Base-by-base conservation (phyloP, 805 yeast species). In the Yarrowia sp. region DNA sequence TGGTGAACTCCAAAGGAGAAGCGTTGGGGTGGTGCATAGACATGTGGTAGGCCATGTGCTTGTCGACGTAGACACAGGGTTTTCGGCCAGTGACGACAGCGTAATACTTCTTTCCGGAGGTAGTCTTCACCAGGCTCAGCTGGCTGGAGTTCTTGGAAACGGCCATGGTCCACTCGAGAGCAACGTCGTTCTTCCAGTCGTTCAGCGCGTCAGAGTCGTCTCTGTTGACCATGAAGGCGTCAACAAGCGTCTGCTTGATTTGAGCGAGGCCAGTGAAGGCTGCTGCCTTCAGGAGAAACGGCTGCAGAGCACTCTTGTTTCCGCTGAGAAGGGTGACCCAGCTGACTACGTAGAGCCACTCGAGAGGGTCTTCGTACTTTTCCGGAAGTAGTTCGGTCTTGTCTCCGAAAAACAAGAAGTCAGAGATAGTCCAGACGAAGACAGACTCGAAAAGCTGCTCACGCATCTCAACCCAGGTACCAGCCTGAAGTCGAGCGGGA, bases 21-120 rank as follows among this genome's bases (percentile, higher is more conserved):
- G 22, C 16, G 18, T 44, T 44, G 2, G 51, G 51, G 9, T 44
- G 51, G 51, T 44, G 51, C 35, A 44, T 27, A 18, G 51, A 44
- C 51, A 44, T 44, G 35, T 44, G 51, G n/a, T 27, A 18, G n/a
- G 51, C 51, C 51, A 44, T 44, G n/a, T 44, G 51, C 18, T 29
- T 44, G 35, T 44, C 51, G 6, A 29, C 51, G 7, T 44, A 44
- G 24, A 44, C 51, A 19, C 51, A 44, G 18, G 51, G 51, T 25
- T 44, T 44, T 19, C 51, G 18, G 6, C 51, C 51, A 18, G 51
- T 44, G 4, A 44, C 51, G 12, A 44, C 51, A 19, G 51, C 51
- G 14, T 44, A 44, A 18, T 44, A 44, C 35, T 44, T 44, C 9
- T 25, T 29, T 8, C 51, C 19, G 2, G 51, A 29, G 13, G 29